Percentiles rank a stretch among this genome's conserved stretches.
phyloP scores from a whole-genome alignment of 2,329 filamentous ascomycete species.

The Fusarium sp. region DNA sequence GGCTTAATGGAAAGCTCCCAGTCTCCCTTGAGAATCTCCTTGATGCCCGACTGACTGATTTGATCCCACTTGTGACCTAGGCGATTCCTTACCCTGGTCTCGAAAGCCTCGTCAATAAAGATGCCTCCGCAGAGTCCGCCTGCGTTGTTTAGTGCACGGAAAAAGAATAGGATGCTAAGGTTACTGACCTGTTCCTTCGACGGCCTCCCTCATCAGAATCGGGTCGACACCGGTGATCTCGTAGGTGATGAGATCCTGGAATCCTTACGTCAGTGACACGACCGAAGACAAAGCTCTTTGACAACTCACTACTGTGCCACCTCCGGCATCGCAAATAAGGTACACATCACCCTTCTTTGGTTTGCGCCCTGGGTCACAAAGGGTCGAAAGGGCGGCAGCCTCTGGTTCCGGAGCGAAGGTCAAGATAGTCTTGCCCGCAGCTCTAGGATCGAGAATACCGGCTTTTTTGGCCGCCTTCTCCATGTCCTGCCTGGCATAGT shows the following conservation, averaged over 20 bases:
- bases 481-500: conserved; percentile 16
- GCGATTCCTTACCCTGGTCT: background rate
- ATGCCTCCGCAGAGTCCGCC: conserved; percentile 25
- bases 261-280: background rate
- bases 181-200: conserved; percentile 4
- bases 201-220: conserved; percentile 17
- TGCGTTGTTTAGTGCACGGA: background rate
- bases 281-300: background rate
- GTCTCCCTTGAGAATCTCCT: conserved; percentile 16
- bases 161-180: background rate
- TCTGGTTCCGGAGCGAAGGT: background rate
- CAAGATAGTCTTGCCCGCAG: background rate
- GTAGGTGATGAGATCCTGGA: conserved; percentile 19
- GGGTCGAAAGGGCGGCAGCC: conserved; percentile 5
- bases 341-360: conserved; percentile 13
- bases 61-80: conserved; percentile 11
- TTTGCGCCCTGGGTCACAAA: background rate
- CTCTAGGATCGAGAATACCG: conserved; percentile 1
- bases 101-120: conserved; percentile 19
- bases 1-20: conserved; percentile 23
- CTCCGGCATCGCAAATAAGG: conserved; percentile 22
- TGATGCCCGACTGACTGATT: conserved; percentile 6
- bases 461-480: conserved; percentile 3
- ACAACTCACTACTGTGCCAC: conserved; percentile 17
- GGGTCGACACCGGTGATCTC: conserved; percentile 2